phyloP scores from a whole-genome alignment of 1,139 yeast species.

The Yamadazyma mexicana region DNA sequence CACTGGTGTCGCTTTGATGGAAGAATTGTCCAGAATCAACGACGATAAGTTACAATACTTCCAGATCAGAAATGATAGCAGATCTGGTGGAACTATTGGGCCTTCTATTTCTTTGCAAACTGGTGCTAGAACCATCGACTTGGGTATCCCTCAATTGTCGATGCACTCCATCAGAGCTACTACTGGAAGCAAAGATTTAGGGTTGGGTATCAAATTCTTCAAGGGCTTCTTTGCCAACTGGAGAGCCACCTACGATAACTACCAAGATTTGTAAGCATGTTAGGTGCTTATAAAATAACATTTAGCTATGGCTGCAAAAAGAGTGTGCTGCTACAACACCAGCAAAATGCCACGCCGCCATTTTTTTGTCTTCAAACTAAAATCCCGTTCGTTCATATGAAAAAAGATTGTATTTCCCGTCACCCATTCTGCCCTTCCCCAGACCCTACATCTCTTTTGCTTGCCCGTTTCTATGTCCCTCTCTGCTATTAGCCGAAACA shows the following conservation, averaged over 20 bases:
- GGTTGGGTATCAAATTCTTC: conserved; percentile 42
- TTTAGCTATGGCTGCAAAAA: too few species aligned
- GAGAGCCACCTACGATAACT: conserved; percentile 29
- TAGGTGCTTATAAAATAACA: too few species aligned
- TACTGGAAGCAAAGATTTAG: conserved; percentile 44
- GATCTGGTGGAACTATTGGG: conserved; percentile 50
- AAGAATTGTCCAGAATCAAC: conserved; percentile 30
- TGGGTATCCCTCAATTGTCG: conserved; percentile 46
- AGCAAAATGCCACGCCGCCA: too few species aligned
- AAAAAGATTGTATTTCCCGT: too few species aligned
- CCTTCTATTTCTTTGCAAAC: conserved; percentile 39
- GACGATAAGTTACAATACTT: conserved; percentile 36
- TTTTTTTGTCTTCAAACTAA: too few species aligned
- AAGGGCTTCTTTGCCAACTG: conserved; percentile 38
- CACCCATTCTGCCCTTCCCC: too few species aligned
- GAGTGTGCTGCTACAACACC: too few species aligned
- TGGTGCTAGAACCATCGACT: conserved; percentile 47
- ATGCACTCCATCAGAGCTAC: conserved; percentile 49
- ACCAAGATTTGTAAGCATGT: conserved; percentile 21
- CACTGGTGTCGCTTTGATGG: conserved; percentile 33
- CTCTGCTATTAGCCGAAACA: too few species aligned
- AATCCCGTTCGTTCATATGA: too few species aligned
- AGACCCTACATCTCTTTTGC: too few species aligned
- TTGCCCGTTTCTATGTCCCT: too few species aligned
- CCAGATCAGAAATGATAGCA: conserved; percentile 44